phyloP scores from a whole-genome alignment of 1,284 basidiomycete genomes.

The Cryptococcus jaspeensis region DNA sequence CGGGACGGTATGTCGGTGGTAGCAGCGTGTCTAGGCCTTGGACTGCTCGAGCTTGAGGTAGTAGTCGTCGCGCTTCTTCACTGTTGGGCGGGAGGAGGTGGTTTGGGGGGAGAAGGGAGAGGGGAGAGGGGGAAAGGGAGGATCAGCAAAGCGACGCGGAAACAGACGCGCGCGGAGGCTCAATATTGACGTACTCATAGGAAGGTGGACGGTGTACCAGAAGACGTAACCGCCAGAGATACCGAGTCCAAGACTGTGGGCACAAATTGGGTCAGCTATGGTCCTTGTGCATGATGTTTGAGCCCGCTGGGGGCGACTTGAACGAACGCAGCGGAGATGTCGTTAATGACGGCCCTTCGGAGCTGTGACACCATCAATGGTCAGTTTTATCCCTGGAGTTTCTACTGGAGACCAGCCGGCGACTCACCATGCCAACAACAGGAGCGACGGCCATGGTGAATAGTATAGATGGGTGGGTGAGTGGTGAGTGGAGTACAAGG shows the following conservation, averaged over 20 bases:
- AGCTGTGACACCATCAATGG: conserved; percentile 49
- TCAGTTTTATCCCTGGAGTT: background rate
- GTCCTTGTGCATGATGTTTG: background rate
- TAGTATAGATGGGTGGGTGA: conserved; percentile 9
- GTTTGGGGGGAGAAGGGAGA: conserved; percentile 5
- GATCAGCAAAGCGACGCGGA: background rate
- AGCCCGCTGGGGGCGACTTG: background rate
- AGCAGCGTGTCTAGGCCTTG: conserved; percentile 15
- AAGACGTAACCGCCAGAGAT: conserved; percentile 67
- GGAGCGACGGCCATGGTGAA: conserved; percentile 71
- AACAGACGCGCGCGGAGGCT: conserved; percentile 63
- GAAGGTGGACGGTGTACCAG: conserved; percentile 80
- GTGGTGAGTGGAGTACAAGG: conserved; percentile 5
- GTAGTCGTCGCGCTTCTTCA: conserved; percentile 73
- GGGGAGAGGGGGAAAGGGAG: conserved; percentile 57
- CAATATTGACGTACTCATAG: conserved; percentile 63
- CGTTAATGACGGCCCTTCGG: conserved; percentile 81
- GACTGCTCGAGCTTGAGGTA: conserved; percentile 77
- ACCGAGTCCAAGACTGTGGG: conserved; percentile 66
- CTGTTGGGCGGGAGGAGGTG: conserved; percentile 51
- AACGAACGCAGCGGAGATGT: conserved; percentile 60
- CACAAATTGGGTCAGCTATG: background rate
- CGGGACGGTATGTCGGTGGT: background rate
- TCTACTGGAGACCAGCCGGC: too few relatives aligned
- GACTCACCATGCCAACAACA: conserved; percentile 67